Base-by-base conservation (phyloP, 2,329 filamentous ascomycete genomes). In the Cordyceps militaris region DNA sequence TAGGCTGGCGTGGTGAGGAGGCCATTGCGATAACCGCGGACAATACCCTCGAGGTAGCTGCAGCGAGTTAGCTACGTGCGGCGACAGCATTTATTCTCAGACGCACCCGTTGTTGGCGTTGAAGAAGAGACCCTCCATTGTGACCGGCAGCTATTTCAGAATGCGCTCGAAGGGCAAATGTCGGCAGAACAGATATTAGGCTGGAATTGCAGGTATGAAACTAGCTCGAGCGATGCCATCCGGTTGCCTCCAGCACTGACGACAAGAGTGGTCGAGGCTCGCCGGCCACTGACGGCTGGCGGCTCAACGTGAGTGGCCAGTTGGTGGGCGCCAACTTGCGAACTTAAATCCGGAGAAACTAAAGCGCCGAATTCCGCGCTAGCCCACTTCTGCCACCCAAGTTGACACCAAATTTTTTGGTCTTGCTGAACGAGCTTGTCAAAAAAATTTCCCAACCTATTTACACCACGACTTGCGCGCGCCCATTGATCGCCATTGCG, bases 21-120 rank as follows among this genome's bases (percentile, higher is more conserved):
- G 69, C 87, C 84, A 76, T 97, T 99, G 71, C 93, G 88, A 77
- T 97, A 99, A 63, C 94, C 94, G 68, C 94, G 89, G 68, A 97
- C 91, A 72, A 99, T 92, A 73, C 94, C 94, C 77, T 99, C 94
- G 71, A 97, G 86, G 76, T 96, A 97, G 76, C 92, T 96, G 68
- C 61, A 34, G 36, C 44, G 50, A 40, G 63, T 74, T 62, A 74
- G 70, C 63, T 62, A 56, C 51, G 24, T 23, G 51, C 34, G 53
- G 16, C 55, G 24, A 19, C 26, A 43, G 21, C 19, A 23, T 36
- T 21, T n/a, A 26, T n/a, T 13, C 14, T n/a, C 56, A 32, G 51
- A 70, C 82, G 63, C 79, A 93, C 88, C 92, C 92, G 75, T 90
- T 92, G 75, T 95, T 91, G 62, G 93, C 89, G 76, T 97, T 97